Evolutionary conservation across 1,139 yeast species (phyloP).

Genomic region (Geotrichum candidum): DNA sequence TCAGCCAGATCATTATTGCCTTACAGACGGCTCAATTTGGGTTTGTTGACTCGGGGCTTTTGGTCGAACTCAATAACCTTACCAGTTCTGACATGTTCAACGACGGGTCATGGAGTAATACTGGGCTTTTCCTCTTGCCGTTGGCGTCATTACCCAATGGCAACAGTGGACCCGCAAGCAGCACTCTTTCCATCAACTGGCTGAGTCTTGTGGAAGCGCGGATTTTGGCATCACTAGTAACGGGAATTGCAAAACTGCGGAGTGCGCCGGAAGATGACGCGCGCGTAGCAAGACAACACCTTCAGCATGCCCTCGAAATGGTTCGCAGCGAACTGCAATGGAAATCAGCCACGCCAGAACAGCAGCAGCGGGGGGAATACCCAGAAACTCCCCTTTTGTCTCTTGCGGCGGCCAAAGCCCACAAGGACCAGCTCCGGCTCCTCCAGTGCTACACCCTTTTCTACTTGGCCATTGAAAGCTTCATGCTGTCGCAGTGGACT

Average conservation of each 20-base stretch:
- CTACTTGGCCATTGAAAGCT: slow-evolving; percentile 14
- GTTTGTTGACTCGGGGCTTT: slow-evolving; percentile 1
- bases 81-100: slow-evolving; percentile 1
- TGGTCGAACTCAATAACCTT: slow-evolving; percentile 1
- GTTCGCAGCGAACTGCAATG: slow-evolving; percentile 13
- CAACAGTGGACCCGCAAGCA: slow-evolving; percentile 7
- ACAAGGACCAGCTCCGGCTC: slow-evolving; percentile 9
- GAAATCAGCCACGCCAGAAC: slow-evolving; percentile 2
- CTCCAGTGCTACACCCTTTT: slow-evolving; percentile 14
- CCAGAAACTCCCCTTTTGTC: slow-evolving; percentile 14
- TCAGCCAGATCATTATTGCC: slow-evolving; percentile 8
- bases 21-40: slow-evolving; percentile 8
- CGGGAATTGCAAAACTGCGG: slow-evolving; percentile 11
- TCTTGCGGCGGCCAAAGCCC: slow-evolving; percentile 5
- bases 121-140: slow-evolving; percentile 8
- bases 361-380: not conserved
- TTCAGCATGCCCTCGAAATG: slow-evolving; percentile 6
- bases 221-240: slow-evolving; percentile 8
- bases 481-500: slow-evolving; percentile 14
- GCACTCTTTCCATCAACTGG: slow-evolving; percentile 11
- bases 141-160: slow-evolving; percentile 1
- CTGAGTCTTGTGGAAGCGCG: slow-evolving; percentile 8
- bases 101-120: slow-evolving; percentile 9
- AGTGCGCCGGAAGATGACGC: not conserved
- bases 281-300: slow-evolving; percentile 5